Base-by-base conservation (phyloP, 148 eudicot genomes). In the Polygonum aviculare region DNA sequence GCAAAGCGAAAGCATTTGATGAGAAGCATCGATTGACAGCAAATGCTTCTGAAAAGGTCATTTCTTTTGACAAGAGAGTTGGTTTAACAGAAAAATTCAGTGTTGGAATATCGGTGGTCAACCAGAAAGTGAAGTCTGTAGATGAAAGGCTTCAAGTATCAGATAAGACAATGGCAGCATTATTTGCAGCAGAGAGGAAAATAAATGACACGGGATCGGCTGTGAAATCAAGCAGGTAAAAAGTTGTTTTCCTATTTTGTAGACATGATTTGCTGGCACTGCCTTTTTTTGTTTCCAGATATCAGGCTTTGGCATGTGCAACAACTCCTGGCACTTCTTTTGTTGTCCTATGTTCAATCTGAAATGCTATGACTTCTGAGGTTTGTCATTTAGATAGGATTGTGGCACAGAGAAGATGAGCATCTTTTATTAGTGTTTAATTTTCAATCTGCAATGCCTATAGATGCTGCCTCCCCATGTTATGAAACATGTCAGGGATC, bases 131-230 rank as follows among this genome's bases (percentile, higher is more conserved):
- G 77, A 95, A 90, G 85, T 89, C 97, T 77, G 98, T 95, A 54
- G 98, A 95, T 81, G 96, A 89, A 87, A 87, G 86, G 82, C 91
- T 95, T 83, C 97, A 95, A 57, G 93, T 95, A 71, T 95, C 98
- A 11, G 97, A 95, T 75, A 95, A 95, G 81, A 92, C 98, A 54
- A 88, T 90, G 94, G 95, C 98, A 40, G 98, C 98, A 45, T 31
- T 95, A 60, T 78, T 92, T 89, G 96, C 93, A 12, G 97, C 97
- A n/a, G 98, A 95, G 83, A 88, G 94, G 77, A 95, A 95, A 80
- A 39, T 95, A 79, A 90, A 87, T 81, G 81, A 89, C 52, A 90
- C 97, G 33, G 96, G 97, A 79, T 83, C 96, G 26, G 98, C 98
- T 72, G 98, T 95, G 73, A 95, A 95, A 82, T 92, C 99, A 47